Base-by-base conservation (phyloP, 2,329 filamentous ascomycete species). In the Cladophialophora exuberans region DNA sequence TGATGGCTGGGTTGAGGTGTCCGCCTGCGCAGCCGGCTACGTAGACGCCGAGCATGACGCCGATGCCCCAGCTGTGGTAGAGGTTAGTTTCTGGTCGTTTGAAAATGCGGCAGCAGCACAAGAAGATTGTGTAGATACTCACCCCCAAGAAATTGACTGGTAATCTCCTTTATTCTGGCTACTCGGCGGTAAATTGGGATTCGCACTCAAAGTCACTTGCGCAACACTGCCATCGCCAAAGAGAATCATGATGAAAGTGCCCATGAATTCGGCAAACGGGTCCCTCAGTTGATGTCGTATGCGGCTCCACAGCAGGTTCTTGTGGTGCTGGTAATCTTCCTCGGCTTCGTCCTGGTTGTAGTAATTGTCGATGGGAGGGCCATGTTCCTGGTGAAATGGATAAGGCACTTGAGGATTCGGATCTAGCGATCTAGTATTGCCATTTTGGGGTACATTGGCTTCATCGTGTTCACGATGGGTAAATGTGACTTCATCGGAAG, bases 1-100 rank as follows among this genome's bases (percentile, higher is more conserved):
- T 86, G 23, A 88, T 78, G n/a, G 82, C 84, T 0, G 84, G 82
- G 66, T 83, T 84, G 58, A 87, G 73, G 64, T 85, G 84, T 3
- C 80, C 83, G 5, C 85, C 83, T 13, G 63, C 62, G 38, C 52
- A 63, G 47, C 81, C 81, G 4, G 76, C 76, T n/a, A 81, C 78
- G 63, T 86, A 86, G 26, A 86, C 78, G 7, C 83, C 83, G 4
- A 86, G 72, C 80, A 85, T 85, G 55, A 84, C 80, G 3, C 80
- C 83, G 9, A 85, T 70, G n/a, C 81, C 74, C 72, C 73, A 70
- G 20, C 65, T 67, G 43, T 60, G 23, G 57, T 11, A 46, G n/a
- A 26, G 25, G 11, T 31, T 22, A 23, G n/a, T 2, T 20, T 30
- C 15, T 9, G 10, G 23, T 6, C 17, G 4, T 35, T 35, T 17